These are phyloP conservation scores for Lactarius deliciosus DNA, from an alignment of 768 basidiomycete genomes.

Conservation along the genomic window DNA sequence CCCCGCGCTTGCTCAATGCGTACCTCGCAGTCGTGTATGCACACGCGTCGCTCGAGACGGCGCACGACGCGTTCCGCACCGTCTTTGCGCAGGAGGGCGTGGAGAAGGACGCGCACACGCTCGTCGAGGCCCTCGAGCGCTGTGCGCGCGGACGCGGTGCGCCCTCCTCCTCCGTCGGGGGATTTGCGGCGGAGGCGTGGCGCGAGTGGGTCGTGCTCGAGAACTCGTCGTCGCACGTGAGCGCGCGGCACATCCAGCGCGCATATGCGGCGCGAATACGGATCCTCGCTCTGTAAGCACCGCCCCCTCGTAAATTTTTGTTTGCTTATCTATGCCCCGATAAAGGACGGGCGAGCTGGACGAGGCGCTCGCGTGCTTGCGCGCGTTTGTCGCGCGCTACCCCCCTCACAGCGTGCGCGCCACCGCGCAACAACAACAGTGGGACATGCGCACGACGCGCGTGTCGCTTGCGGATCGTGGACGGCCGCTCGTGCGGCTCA, in stretches of 20 bases:
- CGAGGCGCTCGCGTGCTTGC: slow-evolving; percentile 55
- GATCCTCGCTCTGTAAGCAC: slow-evolving; percentile 53
- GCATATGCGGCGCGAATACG: slow-evolving; percentile 70
- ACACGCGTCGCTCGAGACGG: slow-evolving; percentile 51
- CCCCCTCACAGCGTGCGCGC: slow-evolving; percentile 54
- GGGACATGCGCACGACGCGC: slow-evolving; percentile 44
- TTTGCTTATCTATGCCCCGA: background rate
- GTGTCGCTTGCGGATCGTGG: slow-evolving; percentile 55
- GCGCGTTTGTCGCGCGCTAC: slow-evolving; percentile 61
- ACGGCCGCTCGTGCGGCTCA: slow-evolving; percentile 72
- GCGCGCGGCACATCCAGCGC: slow-evolving; percentile 60
- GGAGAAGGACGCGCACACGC: slow-evolving; percentile 51
- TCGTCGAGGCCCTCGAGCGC: slow-evolving; percentile 66
- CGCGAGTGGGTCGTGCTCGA: slow-evolving; percentile 57
- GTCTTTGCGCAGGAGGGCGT: slow-evolving; percentile 48
- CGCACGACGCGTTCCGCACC: slow-evolving; percentile 48
- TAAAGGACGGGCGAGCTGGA: slow-evolving; percentile 50
- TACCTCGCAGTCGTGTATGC: slow-evolving; percentile 77
- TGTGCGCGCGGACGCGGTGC: slow-evolving; percentile 48
- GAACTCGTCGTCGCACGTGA: slow-evolving; percentile 34
- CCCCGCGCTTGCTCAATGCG: slow-evolving; percentile 68
- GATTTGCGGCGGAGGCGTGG: slow-evolving; percentile 68
- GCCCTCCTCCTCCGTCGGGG: slow-evolving; percentile 38
- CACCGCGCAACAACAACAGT: slow-evolving; percentile 26
- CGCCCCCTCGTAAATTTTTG: background rate